A percentile compares a stretch with the other conserved stretches of the same genome.
phyloP scores from a whole-genome alignment of 106 monocot genomes.

The Acorus gramineus region DNA sequence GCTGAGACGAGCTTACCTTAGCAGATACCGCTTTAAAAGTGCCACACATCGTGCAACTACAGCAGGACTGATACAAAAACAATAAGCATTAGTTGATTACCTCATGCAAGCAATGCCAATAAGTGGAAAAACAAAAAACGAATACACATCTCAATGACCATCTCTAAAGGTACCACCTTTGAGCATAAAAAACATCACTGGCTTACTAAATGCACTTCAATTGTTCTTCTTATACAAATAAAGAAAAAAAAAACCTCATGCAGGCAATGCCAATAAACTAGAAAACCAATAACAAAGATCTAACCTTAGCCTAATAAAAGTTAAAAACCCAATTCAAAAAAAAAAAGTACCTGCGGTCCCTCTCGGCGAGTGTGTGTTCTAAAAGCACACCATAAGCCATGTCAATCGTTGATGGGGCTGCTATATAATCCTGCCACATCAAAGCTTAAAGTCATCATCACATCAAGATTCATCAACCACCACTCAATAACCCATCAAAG shows the following conservation, averaged over 20 bases:
- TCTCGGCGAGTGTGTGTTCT: constrained; percentile 92
- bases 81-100: constrained; percentile 9
- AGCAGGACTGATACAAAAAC: constrained; percentile 66
- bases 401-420: constrained; percentile 71
- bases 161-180: no score
- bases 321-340: not conserved
- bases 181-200: no score
- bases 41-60: constrained; percentile 81
- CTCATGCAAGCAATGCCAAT: not conserved
- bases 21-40: constrained; percentile 79
- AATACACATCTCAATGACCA: no score
- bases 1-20: constrained; percentile 43
- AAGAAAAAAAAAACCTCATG: no score
- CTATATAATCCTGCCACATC: constrained; percentile 71
- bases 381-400: constrained; percentile 86
- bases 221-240: no score
- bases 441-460: not conserved
- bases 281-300: not conserved
- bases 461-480: not conserved
- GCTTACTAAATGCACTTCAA: no score
- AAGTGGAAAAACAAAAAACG: not conserved
- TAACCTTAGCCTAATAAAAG: no score
- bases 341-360: constrained; percentile 71
- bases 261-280: no score
- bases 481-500: not conserved